Base-by-base conservation (phyloP, 805 yeast genomes). In the Nakazawaea wickerhamii region DNA sequence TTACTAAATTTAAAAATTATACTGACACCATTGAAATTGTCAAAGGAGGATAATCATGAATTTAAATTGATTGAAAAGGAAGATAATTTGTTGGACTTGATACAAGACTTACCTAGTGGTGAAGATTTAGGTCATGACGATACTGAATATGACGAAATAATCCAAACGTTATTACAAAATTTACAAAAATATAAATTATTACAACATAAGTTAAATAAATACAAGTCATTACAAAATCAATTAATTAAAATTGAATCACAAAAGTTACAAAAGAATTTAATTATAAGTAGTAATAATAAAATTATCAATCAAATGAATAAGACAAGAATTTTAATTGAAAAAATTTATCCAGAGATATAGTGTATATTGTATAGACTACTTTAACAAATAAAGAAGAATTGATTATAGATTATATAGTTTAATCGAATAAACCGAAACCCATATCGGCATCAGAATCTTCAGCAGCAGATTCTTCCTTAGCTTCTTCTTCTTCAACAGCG, bases 381-480 rank as follows among this genome's bases (percentile, higher is more conserved):
- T 67, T 56, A 63, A 64, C 50, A 64, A 55, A 57, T n/a, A n/a
- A n/a, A n/a, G n/a, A n/a, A n/a, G n/a, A n/a, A 25, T 25, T 25
- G 2, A 25, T 25, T 25, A 25, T n/a, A n/a, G n/a, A n/a, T n/a
- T n/a, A n/a, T n/a, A n/a, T 22, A 14, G 15, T 26, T 25, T 63
- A 63, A 53, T 61, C 68, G 57, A 63, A 64, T 49, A 64, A 55
- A 57, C 66, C 66, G 65, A 63, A 61, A 62, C 95, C 95, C 95
- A 85, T 83, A 72, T 83, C 91, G 53, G 71, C 77, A 60, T 79
- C 86, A 54, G 77, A 77, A 64, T 77, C 84, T 61, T 68, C 75
- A 54, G 67, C 77, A 55, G 63, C 82, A 55, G 63, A 81, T 58
- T 75, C 88, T 60, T 71, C 81, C 55, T 67, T 86, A 57, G 70